Base-by-base conservation (phyloP, 108 stramenopile genomes). In the Hondaea fermentalgiana region DNA sequence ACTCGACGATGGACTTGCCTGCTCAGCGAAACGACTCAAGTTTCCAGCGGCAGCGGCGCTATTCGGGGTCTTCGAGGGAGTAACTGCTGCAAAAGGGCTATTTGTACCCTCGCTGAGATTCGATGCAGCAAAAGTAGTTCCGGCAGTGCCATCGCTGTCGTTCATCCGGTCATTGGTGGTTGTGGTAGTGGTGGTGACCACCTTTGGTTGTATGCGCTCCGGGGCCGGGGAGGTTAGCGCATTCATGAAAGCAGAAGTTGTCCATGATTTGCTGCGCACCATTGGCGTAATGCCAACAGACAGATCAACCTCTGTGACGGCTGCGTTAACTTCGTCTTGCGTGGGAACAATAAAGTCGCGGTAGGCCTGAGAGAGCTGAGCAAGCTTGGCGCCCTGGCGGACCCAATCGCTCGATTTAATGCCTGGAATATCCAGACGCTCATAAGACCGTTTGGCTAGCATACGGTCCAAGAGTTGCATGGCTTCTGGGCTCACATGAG, bases 231-330 rank as follows among this genome's bases (percentile, higher is more conserved):
- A 35, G 35, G 35, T 35, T 35, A 35, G 35, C 35, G 35, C 35
- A 35, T 35, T 35, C 35, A 35, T 35, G 23, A 83, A 83, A 12
- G 76, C 43, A 12, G 76, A 83, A 42, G 6, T 53, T 12, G 76
- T 83, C 76, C 76, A 83, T 23, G 76, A 83, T 45, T 83, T 83
- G 12, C 49, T 53, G 23, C 76, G 76, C 45, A 83, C 76, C 45
- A 83, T 21, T 8, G 76, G 76, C 23, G 76, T 83, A 23, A 83
- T 83, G 25, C 76, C 76, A 6, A 83, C 76, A 5, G 76, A 83
- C 0, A 83, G 2, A 4, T 83, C 76, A 23, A 83, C 76, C 51
- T 83, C 76, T 6, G 76, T 83, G 76, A 83, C 51, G n/a, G 76
- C 76, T 12, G 76, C 45, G 76, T 83, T 53, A 17, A 83, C 2